Evolutionary conservation across 805 yeast species (phyloP), one percentile per base, ranked within the genome.

Genomic region (Saturnispora sanitii): DNA sequence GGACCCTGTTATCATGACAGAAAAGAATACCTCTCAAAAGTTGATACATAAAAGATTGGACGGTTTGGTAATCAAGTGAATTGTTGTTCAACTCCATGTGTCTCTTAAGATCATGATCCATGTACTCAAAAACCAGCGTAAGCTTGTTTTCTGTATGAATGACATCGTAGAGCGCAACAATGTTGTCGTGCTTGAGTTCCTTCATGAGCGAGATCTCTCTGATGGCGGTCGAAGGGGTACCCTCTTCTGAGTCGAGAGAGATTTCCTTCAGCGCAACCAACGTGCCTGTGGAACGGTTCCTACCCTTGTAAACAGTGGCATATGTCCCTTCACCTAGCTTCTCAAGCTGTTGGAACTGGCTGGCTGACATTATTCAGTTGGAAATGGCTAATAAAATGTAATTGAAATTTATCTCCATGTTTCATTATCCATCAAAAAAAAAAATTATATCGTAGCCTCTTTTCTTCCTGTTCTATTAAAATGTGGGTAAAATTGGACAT

Each of bases 141-240:
- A 92, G 70, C 60, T 92, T 92, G 68, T 90, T 94, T 58, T 90
- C 97, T 2, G 96, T 86, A 61, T 90, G 97, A 46, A 92, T 88
- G 33, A 90, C 96, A 60, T 90, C 98, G 64, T 87, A 87, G 37
- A 90, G 65, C 12, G 95, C 79, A 34, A 90, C 94, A 48, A 90
- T 86, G 60, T 90, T 90, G 49, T 83, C 95, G 58, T 88, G 94
- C 57, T 84, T 85, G 45, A 90, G 70, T 62, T 90, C 98, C 62
- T 90, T 90, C 86, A 90, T 82, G 44, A 90, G 67, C 4, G 97
- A 90, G 47, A 90, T 90, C 62, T 90, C 98, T 49, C 98, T 73
- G 53, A 90, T 90, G 2, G 98, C 98, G 1, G 98, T 92, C 4
- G 96, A 86, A 6, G 98, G 98, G 1, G 97, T 94, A 29, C 98